Base-by-base conservation (phyloP, 495 filamentous ascomycete species). In the Bacidia rubella region DNA sequence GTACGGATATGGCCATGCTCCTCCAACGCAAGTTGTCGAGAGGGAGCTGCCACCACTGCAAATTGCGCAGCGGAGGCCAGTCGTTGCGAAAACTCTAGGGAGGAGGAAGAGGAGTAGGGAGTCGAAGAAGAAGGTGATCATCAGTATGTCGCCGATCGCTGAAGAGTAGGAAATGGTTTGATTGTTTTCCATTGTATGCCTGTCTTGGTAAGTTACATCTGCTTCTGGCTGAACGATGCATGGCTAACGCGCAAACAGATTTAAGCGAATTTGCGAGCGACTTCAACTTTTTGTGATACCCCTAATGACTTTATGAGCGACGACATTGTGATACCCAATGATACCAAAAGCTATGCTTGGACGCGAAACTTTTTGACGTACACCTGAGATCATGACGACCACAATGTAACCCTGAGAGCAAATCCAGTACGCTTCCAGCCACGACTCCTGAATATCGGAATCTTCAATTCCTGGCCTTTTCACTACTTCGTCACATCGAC, bases 81-180 rank as follows among this genome's bases (percentile, higher is more conserved):
- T 35, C 39, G 51, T 47, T 4, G 12, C 19, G 27, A 35, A 35
- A 15, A 5, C 29, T 5, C 32, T 41, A 19, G 56, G 49, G 22
- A 55, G 53, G 50, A 58, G 59, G 35, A 55, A 54, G 19, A 62
- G 52, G 11, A 51, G 45, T 42, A 53, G 54, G 17, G 49, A 55
- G 32, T 45, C 46, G 23, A 55, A 47, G 25, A 60, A 25, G 47
- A 55, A 54, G 39, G 21, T 48, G 9, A 29, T 50, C 32, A 15
- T 49, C 20, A 48, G 40, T 22, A 57, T 62, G 60, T 60, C 51
- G 32, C 60, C 60, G 27, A 62, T 62, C 38, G 35, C 47, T 15
- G 38, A 57, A 57, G 45, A 60, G 56, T 56, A 17, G 32, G 17
- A 2, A 11, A 21, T 29, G 10, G 23, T n/a, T 29, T n/a, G 25